Evolutionary conservation across 1,284 basidiomycete species (phyloP).

Genomic region (Heterobasidion occidentale): DNA sequence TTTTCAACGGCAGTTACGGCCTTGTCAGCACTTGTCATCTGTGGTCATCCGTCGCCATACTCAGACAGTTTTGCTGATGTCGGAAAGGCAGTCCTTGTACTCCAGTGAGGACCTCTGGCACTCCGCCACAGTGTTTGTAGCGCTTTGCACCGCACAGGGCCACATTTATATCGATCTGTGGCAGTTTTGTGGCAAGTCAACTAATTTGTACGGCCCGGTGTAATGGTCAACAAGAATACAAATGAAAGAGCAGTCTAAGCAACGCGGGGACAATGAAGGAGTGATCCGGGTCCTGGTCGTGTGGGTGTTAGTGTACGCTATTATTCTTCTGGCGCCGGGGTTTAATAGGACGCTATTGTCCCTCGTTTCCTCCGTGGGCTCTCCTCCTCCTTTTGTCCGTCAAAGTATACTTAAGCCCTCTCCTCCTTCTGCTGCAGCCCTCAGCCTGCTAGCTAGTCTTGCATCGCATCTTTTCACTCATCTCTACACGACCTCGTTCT

Average conservation of each 20-base stretch:
- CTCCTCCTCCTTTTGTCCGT: neutral
- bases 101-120: neutral
- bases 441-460: constrained; percentile 7
- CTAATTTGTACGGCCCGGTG: too few relatives aligned
- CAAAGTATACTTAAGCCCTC: neutral
- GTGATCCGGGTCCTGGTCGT: neutral
- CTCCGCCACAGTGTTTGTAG: neutral
- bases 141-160: neutral
- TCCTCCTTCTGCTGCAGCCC: neutral
- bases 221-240: neutral
- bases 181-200: too few relatives aligned
- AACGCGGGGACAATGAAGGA: neutral
- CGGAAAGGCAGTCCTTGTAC: neutral
- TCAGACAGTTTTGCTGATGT: too few relatives aligned
- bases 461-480: neutral
- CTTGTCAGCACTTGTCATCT: too few relatives aligned
- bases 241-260: too few relatives aligned
- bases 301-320: neutral
- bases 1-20: too few relatives aligned
- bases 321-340: neutral
- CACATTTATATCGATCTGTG: neutral
- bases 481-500: neutral
- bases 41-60: too few relatives aligned
- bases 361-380: neutral
- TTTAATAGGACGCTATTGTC: neutral